phyloP scores from a whole-genome alignment of 129 eudicot genomes.

The Mikania micrantha region DNA sequence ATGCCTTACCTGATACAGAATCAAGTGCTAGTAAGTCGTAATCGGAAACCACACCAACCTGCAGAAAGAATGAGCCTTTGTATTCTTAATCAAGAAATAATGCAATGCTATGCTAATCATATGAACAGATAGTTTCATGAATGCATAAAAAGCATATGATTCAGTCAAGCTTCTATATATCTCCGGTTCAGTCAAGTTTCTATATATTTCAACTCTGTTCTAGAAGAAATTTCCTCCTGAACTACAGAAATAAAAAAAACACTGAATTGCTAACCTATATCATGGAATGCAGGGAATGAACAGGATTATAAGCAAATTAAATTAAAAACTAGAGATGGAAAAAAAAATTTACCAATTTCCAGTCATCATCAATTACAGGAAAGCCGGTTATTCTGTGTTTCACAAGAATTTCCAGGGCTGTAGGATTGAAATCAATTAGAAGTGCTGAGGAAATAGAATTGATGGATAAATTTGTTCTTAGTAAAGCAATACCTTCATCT shows the following conservation, averaged over 20 bases:
- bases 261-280: background rate
- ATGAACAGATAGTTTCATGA: background rate
- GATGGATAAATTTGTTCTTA: background rate
- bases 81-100: constrained; percentile 4
- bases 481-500: constrained; percentile 59
- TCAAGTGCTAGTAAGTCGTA: constrained; percentile 90
- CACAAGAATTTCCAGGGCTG: constrained; percentile 85
- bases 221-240: background rate
- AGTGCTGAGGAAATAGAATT: background rate
- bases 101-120: constrained; percentile 9
- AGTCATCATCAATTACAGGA: constrained; percentile 88
- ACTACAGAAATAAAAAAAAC: background rate
- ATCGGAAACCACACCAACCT: constrained; percentile 97
- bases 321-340: background rate
- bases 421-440: constrained; percentile 15
- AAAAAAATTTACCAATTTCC: constrained; percentile 65
- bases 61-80: constrained; percentile 29
- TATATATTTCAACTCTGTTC: background rate
- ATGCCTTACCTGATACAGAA: constrained; percentile 67
- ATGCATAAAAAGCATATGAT: background rate
- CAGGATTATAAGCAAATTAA: background rate
- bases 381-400: constrained; percentile 84
- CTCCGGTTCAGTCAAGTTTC: background rate
- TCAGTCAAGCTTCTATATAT: too few species aligned
- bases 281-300: background rate